Conservation (phyloP, 352 stramenopile genomes). For the Pythium dissotocum region DNA sequence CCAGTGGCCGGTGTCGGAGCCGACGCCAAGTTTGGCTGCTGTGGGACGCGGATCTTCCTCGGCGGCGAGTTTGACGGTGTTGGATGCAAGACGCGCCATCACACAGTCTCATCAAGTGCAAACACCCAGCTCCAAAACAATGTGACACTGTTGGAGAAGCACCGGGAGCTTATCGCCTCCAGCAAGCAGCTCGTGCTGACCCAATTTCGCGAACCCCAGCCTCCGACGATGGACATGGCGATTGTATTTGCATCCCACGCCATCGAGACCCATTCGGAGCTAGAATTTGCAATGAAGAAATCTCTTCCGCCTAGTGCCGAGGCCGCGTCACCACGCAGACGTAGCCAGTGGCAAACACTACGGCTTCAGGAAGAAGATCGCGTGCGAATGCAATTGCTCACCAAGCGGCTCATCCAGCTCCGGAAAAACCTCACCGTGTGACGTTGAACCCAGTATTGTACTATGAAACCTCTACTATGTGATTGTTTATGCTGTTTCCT, state of each 20-base stretch:
- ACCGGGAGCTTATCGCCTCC: constrained; percentile 38
- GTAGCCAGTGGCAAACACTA: constrained; percentile 50
- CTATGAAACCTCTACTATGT: not conserved
- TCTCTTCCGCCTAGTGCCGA: constrained; percentile 6
- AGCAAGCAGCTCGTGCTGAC: constrained; percentile 14
- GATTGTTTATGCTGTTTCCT: not conserved
- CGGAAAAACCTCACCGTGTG: constrained; percentile 50
- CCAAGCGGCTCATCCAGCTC: constrained; percentile 43
- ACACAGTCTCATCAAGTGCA: constrained; percentile 25
- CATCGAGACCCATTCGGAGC: not conserved
- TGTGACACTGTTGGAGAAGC: constrained; percentile 32
- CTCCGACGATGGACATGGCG: constrained; percentile 20
- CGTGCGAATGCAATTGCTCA: constrained; percentile 47
- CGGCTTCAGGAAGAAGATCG: constrained; percentile 72
- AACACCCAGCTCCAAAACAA: constrained; percentile 24
- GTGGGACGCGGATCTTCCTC: constrained; percentile 45
- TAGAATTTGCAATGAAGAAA: constrained; percentile 8
- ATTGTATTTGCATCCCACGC: constrained; percentile 10
- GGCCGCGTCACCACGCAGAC: constrained; percentile 21
- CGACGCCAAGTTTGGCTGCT: constrained; percentile 58
- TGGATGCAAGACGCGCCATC: constrained; percentile 47
- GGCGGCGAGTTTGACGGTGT: constrained; percentile 40
- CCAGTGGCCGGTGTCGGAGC: constrained; percentile 36
- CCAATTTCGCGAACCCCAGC: not conserved
- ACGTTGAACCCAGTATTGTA: constrained; percentile 17